Evolutionary conservation across 129 eudicot species (phyloP), one percentile per base, ranked within the genome.

Genomic region (Lactuca saligna): DNA sequence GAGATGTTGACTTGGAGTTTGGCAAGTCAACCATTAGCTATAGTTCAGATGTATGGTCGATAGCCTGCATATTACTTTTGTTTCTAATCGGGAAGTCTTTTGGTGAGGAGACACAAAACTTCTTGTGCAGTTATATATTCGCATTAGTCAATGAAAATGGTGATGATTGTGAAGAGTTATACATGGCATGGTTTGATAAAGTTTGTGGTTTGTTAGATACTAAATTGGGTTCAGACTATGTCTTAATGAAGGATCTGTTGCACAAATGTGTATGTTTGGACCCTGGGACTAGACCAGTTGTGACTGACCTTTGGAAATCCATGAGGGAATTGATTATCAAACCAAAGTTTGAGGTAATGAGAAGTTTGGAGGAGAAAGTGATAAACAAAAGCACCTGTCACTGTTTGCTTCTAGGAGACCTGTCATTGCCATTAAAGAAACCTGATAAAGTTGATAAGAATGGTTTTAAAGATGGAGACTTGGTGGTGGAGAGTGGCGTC

Each of bases 21-120:
- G 73, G 31, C 58, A 71, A 54, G 60, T 54, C 66, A 44, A 61
- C 44, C 29, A 75, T 86, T 54, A 82, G 79, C 9, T 71, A 71
- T 75, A 78, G 77, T 57, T 88, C 97, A 33, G 97, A 91, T 88
- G 84, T 86, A 57, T 91, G 97, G 97, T 84, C 90, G 4, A 50
- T 91, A 59, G 87, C 83, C 54, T 91, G 91, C 81, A 39, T 86
- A 7, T 66, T 91, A 37, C 74, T 88, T 58, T 48, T 42, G 77
- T 80, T 82, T 78, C 77, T 88, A 64, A 48, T 69, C 38, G 97
- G 96, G 51, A 79, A 83, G 44, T 62, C 88, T 74, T 86, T 91
- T 72, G 64, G 39, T 12, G 83, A 84, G 54, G 86, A 71, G 70
- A 78, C 83, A 58, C 17, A 13, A 6, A 60, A 49, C 16, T 88